Conservation (phyloP, 352 stramenopile genomes). For the Globisporangium viniferum region DNA sequence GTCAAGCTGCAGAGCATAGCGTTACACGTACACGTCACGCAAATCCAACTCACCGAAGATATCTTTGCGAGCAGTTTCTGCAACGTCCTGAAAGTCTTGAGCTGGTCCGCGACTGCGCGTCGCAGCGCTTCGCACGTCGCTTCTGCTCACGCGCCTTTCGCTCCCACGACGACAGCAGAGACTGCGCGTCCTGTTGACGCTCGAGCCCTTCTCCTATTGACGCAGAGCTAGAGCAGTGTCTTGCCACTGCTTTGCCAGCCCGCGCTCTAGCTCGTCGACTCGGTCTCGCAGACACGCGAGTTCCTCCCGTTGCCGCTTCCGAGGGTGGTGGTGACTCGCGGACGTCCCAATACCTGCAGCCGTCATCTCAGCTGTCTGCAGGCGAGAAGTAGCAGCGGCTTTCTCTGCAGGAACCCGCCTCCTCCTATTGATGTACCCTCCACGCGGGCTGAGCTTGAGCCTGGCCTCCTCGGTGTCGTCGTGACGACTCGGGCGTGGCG, state of each 20-base stretch:
- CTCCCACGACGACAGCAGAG: no score
- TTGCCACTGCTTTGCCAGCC: background rate
- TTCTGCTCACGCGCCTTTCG: no score
- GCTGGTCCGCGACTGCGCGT: background rate
- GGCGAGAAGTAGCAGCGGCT: background rate
- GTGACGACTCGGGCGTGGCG: background rate
- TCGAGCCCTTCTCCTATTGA: no score
- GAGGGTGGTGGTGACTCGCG: background rate
- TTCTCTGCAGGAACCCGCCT: background rate
- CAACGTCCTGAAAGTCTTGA: background rate
- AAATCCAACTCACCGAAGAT: background rate
- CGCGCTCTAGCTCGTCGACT: background rate
- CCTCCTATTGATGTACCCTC: background rate
- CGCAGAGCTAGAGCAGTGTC: no score
- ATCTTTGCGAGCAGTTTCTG: background rate
- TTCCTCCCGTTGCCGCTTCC: background rate
- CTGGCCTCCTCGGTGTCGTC: background rate
- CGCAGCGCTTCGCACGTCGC: background rate
- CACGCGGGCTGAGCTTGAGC: no score
- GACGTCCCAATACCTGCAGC: background rate
- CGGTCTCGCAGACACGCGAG: background rate
- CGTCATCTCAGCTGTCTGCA: background rate
- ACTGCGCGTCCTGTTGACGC: no score
- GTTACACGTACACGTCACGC: background rate
- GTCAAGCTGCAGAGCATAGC: background rate